Evolutionary conservation across 2,329 filamentous ascomycete species (phyloP).

Genomic region (Neurospora sp.): DNA sequence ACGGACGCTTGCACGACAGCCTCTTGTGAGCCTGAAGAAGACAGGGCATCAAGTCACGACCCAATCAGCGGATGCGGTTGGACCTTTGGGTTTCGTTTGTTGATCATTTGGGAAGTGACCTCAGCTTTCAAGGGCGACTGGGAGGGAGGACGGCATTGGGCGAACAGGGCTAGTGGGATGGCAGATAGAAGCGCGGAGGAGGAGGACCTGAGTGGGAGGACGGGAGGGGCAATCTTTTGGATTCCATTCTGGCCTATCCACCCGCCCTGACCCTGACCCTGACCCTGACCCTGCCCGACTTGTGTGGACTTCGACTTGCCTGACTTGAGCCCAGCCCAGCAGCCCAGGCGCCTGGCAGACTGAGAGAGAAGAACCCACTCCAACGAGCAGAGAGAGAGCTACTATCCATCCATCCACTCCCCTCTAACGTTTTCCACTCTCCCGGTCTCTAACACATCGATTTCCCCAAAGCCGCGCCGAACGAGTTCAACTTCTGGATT

Average conservation of each 20-base stretch:
- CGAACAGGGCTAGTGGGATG: background rate
- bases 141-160: background rate
- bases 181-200: background rate
- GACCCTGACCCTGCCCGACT: background rate
- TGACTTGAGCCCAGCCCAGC: background rate
- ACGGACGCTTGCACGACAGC: background rate
- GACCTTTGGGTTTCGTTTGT: slow-evolving; percentile 8
- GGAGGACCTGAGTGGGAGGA: background rate
- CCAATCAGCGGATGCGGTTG: background rate
- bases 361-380: background rate
- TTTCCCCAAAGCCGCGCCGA: background rate
- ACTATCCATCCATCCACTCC: background rate
- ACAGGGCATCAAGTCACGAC: background rate
- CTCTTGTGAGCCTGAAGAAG: background rate
- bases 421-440: background rate
- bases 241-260: background rate
- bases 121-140: background rate
- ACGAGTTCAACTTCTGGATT: background rate
- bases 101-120: slow-evolving; percentile 4
- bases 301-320: background rate
- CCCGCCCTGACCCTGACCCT: background rate
- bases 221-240: slow-evolving; percentile 12
- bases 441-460: background rate
- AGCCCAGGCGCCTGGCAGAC: background rate
- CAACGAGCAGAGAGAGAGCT: background rate